These are phyloP conservation scores for Echites panduratus DNA, from an alignment of 257 asterid genomes.

Conservation along the genomic window DNA sequence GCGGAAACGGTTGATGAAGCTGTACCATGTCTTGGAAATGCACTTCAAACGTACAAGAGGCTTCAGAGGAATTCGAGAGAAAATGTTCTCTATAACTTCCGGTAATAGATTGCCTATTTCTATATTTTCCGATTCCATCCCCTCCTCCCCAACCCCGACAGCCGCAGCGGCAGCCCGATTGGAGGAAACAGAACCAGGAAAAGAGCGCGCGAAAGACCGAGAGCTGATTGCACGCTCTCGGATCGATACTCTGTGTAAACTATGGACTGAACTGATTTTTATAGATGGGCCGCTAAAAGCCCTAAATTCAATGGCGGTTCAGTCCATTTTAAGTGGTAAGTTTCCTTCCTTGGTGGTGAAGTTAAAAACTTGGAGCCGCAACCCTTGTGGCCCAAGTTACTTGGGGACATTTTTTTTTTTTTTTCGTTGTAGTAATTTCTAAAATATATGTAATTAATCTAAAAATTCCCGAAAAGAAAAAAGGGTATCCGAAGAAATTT, in stretches of 20 bases:
- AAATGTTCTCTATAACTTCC: conserved; percentile 11
- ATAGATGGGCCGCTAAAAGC: neutral
- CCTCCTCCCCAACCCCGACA: neutral
- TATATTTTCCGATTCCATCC: neutral
- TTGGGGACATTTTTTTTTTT: neutral
- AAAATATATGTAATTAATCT: too few species aligned
- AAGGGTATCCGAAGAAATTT: too few species aligned
- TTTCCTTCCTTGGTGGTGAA: neutral
- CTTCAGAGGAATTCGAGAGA: conserved; percentile 20
- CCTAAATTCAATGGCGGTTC: neutral
- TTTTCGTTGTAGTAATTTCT: too few species aligned
- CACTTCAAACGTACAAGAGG: conserved; percentile 11
- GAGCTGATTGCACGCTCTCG: neutral
- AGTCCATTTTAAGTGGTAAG: neutral
- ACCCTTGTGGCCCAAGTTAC: neutral
- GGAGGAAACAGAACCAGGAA: neutral
- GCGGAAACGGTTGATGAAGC: conserved; percentile 17
- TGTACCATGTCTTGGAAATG: conserved; percentile 20
- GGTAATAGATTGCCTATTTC: conserved; percentile 12
- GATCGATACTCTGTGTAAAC: neutral
- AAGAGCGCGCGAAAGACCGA: neutral
- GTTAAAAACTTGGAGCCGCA: neutral
- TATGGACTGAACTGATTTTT: too few species aligned
- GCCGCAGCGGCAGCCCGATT: neutral
- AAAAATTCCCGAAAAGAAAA: too few species aligned